phyloP scores from a whole-genome alignment of 495 filamentous ascomycete species.

The Chaetomium cochliodes region DNA sequence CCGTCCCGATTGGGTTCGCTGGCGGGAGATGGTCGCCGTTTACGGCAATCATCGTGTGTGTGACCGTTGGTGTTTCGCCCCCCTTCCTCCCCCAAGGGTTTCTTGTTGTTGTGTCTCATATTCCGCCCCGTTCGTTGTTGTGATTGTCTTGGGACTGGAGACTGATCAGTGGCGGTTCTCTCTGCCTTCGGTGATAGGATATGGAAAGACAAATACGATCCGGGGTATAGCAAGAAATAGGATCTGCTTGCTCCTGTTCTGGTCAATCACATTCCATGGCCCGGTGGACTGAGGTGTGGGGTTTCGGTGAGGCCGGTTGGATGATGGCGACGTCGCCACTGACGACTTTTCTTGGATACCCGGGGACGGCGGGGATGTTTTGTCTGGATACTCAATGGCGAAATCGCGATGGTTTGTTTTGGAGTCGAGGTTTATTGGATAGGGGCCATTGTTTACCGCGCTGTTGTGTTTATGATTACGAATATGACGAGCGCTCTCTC shows the following conservation, averaged over 20 bases:
- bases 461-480: neutral
- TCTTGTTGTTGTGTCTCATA: neutral
- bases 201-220: constrained; percentile 95
- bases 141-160: neutral
- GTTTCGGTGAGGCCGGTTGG: neutral
- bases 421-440: constrained; percentile 3
- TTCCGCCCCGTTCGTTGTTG: neutral
- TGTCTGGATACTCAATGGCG: neutral
- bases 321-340: neutral
- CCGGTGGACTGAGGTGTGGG: neutral
- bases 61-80: neutral
- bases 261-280: neutral
- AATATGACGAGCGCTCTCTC: neutral
- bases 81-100: neutral
- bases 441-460: neutral
- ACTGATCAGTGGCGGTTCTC: neutral
- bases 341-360: neutral
- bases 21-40: neutral
- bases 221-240: constrained; percentile 51
- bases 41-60: neutral
- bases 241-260: neutral
- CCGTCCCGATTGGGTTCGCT: constrained; percentile 6
- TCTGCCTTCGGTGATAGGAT: constrained; percentile 59
- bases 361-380: neutral
- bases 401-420: neutral